Base-by-base conservation (phyloP, 768 basidiomycete species). In the Boletellus sp. region DNA sequence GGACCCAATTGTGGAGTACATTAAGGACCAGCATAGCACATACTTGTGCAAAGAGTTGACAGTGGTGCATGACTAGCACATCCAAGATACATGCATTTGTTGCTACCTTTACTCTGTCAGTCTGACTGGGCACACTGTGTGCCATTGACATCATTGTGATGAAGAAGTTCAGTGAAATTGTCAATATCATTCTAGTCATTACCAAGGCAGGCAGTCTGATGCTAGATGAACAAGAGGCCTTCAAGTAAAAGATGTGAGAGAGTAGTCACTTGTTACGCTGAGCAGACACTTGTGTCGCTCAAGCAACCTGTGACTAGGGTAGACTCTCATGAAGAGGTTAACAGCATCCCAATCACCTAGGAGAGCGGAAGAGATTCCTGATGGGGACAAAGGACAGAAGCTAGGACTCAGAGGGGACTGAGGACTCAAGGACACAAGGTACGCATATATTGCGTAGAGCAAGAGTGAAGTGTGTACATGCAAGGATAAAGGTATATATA, bases 161-260 rank as follows among this genome's bases (percentile, higher is more conserved):
- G 86, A 96, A 97, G 79, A 97, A 97, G 76, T 77, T 99, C 53
- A 90, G 89, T 67, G 96, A 98, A 68, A 95, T 98, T 38, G 96
- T 97, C 70, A 99, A 99, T 61, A 94, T 99, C 45, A 94, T 99
- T 8, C 95, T 96, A n/a, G 90, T 99, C 53, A 97, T 99, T 63
- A 96, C 96, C 59, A 99, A 99, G 79, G 80, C 90, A 26, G 95
- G 98, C 71, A 87, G 84, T 55, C 78, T 99, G 75, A 97, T 94
- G 3, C 68, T 90, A 50, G 94, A 96, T 56, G 95, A 99, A 77
- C 77, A 92, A 59, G 87, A 87, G 48, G 77, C 77, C 40, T 99
- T 99, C 81, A 99, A 99, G 80, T 75, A 81, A 62, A 89, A 92
- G 77, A 91, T 91, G 28, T 15, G 76, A 62, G 7, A 19, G 17